These are phyloP conservation scores for Malus hybrid DNA, from an alignment of 331 rosid species.

Conservation along the genomic window DNA sequence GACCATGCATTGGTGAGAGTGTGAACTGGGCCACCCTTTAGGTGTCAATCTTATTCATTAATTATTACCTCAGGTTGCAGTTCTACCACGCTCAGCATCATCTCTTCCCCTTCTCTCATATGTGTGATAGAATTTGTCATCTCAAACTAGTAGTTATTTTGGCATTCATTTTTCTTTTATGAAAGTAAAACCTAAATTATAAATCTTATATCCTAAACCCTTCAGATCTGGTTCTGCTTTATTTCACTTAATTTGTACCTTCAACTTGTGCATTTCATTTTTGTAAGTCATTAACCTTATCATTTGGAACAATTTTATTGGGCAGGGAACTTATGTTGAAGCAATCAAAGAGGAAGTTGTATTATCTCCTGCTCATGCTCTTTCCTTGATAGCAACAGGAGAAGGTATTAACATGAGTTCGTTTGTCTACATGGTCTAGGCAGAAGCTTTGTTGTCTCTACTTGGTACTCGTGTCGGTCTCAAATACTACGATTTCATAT, in stretches of 20 bases:
- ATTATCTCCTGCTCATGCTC: conserved; percentile 60
- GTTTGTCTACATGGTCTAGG: conserved; percentile 13
- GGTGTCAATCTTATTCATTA: neutral
- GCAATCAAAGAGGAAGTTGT: conserved; percentile 62
- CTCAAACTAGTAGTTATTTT: neutral
- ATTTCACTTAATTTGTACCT: neutral
- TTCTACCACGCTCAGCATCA: neutral
- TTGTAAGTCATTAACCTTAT: neutral
- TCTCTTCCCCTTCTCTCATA: neutral
- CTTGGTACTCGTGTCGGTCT: neutral
- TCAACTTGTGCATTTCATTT: neutral
- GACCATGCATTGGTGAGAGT: neutral
- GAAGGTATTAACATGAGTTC: conserved; percentile 28
- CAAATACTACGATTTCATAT: neutral
- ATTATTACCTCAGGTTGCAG: neutral
- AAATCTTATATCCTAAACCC: neutral
- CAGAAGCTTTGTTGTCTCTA: neutral
- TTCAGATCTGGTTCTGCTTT: neutral
- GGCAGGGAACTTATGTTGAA: conserved; percentile 55
- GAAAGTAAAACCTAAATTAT: neutral
- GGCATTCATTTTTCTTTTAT: neutral
- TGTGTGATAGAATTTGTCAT: neutral
- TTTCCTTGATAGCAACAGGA: conserved; percentile 54
- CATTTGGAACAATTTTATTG: neutral
- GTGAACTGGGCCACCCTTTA: neutral